A percentile compares a stretch with the other conserved stretches of the same genome.
These are phyloP conservation scores for Candida loeiensis DNA, from an alignment of 805 yeast species.

Conservation along the genomic window DNA sequence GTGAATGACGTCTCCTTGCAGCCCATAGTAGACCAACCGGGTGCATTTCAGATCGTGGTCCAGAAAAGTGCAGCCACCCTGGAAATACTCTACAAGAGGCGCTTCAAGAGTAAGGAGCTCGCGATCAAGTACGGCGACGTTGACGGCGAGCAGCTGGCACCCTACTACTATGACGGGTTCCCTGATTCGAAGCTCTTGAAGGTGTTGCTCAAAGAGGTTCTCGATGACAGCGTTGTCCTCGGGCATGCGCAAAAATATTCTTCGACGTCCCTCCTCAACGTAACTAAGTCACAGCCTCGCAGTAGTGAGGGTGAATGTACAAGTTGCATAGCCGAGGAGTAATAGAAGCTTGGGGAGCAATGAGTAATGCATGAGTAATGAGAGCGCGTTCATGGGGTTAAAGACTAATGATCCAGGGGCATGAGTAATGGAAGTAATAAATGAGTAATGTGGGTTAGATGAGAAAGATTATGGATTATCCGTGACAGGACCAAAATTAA, in stretches of 20 bases:
- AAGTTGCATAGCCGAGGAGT: neutral
- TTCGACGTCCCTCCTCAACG: neutral
- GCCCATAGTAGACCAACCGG: conserved; percentile 23
- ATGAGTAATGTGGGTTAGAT: too few species aligned
- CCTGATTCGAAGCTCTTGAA: conserved; percentile 84
- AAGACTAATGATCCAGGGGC: too few species aligned
- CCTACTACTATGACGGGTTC: conserved; percentile 59
- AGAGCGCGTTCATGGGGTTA: too few species aligned
- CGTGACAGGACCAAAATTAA: too few species aligned
- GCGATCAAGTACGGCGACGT: conserved; percentile 15
- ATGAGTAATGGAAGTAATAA: too few species aligned
- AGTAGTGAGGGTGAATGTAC: neutral
- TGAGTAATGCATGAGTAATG: too few species aligned
- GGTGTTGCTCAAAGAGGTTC: conserved; percentile 55
- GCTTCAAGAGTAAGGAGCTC: conserved; percentile 37
- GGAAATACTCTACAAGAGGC: conserved; percentile 51
- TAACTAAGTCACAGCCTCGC: neutral
- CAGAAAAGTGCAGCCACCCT: conserved; percentile 6
- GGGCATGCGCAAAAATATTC: conserved; percentile 58
- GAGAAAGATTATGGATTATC: too few species aligned
- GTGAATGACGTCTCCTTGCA: conserved; percentile 22
- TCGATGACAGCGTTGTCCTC: conserved; percentile 50
- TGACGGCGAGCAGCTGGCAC: conserved; percentile 22
- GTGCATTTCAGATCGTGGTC: conserved; percentile 15
- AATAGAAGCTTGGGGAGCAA: too few species aligned